Percentiles rank a stretch among this genome's conserved stretches.
Evolutionary conservation across 1,284 basidiomycete species (phyloP).

Genomic region (Ganoderma multipileum): DNA sequence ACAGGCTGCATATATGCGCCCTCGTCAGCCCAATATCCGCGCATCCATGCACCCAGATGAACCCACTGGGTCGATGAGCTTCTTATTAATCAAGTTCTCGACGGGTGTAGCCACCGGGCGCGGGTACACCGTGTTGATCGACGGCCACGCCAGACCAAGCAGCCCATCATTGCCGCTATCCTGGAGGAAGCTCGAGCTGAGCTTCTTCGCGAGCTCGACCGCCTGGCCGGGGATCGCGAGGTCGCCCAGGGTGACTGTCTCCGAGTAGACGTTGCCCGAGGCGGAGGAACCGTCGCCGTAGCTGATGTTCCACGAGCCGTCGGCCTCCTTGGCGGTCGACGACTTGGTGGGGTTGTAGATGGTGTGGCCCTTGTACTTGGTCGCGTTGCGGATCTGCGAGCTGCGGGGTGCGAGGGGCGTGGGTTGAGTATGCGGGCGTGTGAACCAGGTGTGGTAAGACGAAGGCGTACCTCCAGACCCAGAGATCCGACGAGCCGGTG

Average conservation of each 20-base stretch:
- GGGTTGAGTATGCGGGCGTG: background rate
- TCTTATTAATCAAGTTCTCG: conserved; percentile 45
- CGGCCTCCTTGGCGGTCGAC: conserved; percentile 38
- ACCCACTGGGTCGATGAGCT: conserved; percentile 38
- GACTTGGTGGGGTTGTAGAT: conserved; percentile 45
- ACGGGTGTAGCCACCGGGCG: conserved; percentile 44
- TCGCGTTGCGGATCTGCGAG: conserved; percentile 37
- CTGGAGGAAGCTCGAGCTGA: conserved; percentile 44
- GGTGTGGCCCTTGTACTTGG: conserved; percentile 36
- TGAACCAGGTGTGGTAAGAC: background rate
- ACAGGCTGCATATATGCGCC: conserved; percentile 30
- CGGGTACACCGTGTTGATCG: conserved; percentile 46
- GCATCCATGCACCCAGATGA: background rate
- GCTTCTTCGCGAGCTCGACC: conserved; percentile 44
- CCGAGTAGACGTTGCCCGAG: conserved; percentile 44
- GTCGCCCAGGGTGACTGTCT: conserved; percentile 42
- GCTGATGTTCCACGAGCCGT: conserved; percentile 46
- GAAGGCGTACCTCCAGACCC: conserved; percentile 42
- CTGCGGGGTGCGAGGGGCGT: conserved; percentile 17
- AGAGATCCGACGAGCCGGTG: conserved; percentile 47
- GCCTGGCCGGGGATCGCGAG: conserved; percentile 43
- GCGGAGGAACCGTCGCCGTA: conserved; percentile 50
- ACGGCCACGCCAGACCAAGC: conserved; percentile 43
- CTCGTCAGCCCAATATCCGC: background rate
- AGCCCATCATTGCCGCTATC: conserved; percentile 46